Evolutionary conservation across 176 grass and related monocot species (phyloP).

Genomic region (Ensete ventricosum): DNA sequence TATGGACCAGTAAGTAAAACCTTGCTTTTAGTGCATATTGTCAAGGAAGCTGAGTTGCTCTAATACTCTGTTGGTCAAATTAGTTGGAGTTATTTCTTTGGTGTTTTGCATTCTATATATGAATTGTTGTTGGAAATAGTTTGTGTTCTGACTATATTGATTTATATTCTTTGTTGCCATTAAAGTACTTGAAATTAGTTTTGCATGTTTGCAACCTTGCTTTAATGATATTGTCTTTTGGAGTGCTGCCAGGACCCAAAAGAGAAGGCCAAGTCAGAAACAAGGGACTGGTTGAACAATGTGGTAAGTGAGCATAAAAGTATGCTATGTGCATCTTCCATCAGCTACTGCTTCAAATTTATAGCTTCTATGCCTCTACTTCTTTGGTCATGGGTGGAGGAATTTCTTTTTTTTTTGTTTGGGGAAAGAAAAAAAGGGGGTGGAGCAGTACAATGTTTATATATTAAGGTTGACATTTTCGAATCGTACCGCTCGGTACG

Average conservation of each 20-base stretch:
- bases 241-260: conserved; percentile 56
- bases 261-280: conserved; percentile 98
- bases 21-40: too few species aligned
- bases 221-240: background rate
- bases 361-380: background rate
- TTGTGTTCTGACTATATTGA: background rate
- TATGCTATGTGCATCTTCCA: background rate
- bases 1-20: too few species aligned
- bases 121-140: background rate
- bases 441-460: too few species aligned
- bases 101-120: background rate
- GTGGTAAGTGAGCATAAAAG: conserved; percentile 50
- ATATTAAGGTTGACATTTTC: too few species aligned
- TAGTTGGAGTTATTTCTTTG: too few species aligned
- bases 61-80: too few species aligned
- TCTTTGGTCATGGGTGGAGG: too few species aligned
- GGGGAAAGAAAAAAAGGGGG: too few species aligned
- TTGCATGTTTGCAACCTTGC: background rate
- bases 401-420: background rate
- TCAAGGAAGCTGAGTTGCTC: too few species aligned
- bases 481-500: too few species aligned
- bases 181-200: conserved; percentile 2
- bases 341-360: background rate
- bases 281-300: conserved; percentile 94
- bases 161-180: background rate